Evolutionary conservation across 2,329 filamentous ascomycete species (phyloP), one percentile per base, ranked within the genome.

Genomic region (Aspergillus hortae): DNA sequence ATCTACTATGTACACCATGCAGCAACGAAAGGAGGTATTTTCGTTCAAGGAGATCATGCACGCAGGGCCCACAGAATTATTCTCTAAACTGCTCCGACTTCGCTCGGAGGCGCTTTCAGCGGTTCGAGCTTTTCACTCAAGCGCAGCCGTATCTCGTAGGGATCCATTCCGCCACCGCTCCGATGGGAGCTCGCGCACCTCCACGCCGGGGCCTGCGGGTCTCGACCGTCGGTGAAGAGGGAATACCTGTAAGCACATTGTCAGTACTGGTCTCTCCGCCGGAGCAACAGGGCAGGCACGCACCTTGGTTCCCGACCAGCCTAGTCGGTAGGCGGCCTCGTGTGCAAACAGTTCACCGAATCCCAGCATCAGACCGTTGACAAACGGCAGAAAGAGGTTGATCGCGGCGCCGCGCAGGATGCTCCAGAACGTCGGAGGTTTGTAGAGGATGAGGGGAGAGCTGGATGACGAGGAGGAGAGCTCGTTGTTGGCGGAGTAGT

Each of bases 281-380:
- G 4, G 21, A 23, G 11, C n/a, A 19, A 10, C 23, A 6, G 5
- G 23, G 4, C 23, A 6, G 4, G 1, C 25, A 59, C 82, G 44
- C 80, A 96, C 94, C 84, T 94, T 95, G 54, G 94, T 97, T 49
- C 87, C 87, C 58, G 88, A 86, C 94, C 94, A 99, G 55, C 94
- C 94, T 62, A 97, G 77, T 65, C 92, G 80, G 68, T 92, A 99
- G 1, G 94, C 94, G 46, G 90, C 87, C 76, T 99, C 94, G 68
- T 99, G 94, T 49, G 94, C 94, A 72, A 99, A 92, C 47, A 99
- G 76, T 76, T 99, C 94, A 61, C 94, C 94, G 67, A 99, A 96
- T 2, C 94, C 94, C 65, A 99, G 76, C 94, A 99, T 99, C 79
- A 99, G 83, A 44, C 94, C 94, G 74, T 99, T 99, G 67, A 99